Evolutionary conservation across 768 basidiomycete species (phyloP).

Genomic region (Termitomyces heimii): DNA sequence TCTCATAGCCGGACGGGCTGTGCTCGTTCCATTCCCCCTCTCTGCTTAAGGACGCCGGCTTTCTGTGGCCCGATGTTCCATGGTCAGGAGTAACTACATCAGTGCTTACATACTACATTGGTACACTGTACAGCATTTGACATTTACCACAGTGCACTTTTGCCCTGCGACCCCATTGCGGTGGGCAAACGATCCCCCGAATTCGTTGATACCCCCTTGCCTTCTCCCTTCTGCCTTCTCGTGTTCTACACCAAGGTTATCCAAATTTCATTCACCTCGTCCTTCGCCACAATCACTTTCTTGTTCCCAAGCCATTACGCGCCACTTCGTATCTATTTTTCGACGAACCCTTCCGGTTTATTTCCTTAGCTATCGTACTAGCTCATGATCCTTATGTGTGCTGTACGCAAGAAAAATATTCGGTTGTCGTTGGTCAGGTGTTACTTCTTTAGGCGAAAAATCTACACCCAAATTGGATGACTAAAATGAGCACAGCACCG

Average conservation of each 20-base stretch:
- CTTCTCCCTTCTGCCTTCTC: not conserved
- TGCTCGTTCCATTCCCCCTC: not conserved
- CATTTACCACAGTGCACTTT: not conserved
- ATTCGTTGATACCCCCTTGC: constrained; percentile 10
- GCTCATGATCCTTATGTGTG: not conserved
- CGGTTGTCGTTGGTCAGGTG: too few relatives aligned
- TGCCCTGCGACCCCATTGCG: not conserved
- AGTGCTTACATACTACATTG: not conserved
- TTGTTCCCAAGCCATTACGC: not conserved
- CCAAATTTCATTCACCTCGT: not conserved
- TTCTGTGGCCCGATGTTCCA: not conserved
- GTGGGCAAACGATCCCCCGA: constrained; percentile 12
- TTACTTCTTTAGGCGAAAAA: not conserved
- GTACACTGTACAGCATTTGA: not conserved
- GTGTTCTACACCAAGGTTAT: not conserved
- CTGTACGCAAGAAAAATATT: not conserved
- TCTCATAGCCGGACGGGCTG: constrained; percentile 1
- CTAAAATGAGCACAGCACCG: too few relatives aligned
- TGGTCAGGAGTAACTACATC: not conserved
- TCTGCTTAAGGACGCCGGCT: not conserved
- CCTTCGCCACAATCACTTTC: not conserved
- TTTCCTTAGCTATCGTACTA: not conserved
- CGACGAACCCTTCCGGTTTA: not conserved
- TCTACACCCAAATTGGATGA: too few relatives aligned
- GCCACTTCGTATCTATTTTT: not conserved